Conservation (phyloP, 2,329 filamentous ascomycete genomes). For the Hypoxylon rubiginosum region DNA sequence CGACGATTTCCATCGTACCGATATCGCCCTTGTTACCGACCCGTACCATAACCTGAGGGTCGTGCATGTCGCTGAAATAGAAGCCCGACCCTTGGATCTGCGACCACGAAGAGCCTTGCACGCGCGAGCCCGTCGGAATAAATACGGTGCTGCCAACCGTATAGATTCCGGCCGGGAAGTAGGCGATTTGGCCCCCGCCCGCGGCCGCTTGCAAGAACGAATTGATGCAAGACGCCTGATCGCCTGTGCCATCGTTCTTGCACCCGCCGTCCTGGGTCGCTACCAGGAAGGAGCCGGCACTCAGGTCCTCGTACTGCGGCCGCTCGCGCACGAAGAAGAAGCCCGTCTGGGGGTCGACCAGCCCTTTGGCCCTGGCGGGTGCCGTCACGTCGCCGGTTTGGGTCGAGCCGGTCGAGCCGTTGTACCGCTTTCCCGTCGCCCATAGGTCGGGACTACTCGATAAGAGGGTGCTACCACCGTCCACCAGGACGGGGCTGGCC, state of each 20-base stretch:
- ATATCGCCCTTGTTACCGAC: slow-evolving; percentile 72
- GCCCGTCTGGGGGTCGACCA: neutral
- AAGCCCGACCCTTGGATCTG: slow-evolving; percentile 71
- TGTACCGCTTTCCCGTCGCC: neutral
- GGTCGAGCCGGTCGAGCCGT: neutral
- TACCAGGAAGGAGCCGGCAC: slow-evolving; percentile 17
- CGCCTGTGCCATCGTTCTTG: slow-evolving; percentile 53
- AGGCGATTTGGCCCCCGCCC: slow-evolving; percentile 20
- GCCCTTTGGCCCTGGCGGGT: neutral
- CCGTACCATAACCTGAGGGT: slow-evolving; percentile 75
- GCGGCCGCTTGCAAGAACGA: slow-evolving; percentile 30
- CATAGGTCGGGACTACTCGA: neutral
- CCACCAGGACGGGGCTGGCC: neutral
- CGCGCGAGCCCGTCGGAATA: slow-evolving; percentile 72
- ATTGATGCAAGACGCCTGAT: slow-evolving; percentile 47
- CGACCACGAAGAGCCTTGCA: slow-evolving; percentile 79
- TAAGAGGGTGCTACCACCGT: slow-evolving; percentile 8
- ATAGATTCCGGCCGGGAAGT: slow-evolving; percentile 50
- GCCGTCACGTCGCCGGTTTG: neutral
- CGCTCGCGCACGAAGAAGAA: slow-evolving; percentile 41
- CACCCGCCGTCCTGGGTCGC: slow-evolving; percentile 26
- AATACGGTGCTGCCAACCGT: slow-evolving; percentile 51
- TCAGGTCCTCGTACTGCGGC: slow-evolving; percentile 55
- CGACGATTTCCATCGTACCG: slow-evolving; percentile 76
- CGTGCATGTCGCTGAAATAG: slow-evolving; percentile 70